A percentile compares a stretch with the other conserved stretches of the same genome.
Evolutionary conservation across 202 grass and related monocot species (phyloP).

Genomic region (Hordeum pubiflorum): DNA sequence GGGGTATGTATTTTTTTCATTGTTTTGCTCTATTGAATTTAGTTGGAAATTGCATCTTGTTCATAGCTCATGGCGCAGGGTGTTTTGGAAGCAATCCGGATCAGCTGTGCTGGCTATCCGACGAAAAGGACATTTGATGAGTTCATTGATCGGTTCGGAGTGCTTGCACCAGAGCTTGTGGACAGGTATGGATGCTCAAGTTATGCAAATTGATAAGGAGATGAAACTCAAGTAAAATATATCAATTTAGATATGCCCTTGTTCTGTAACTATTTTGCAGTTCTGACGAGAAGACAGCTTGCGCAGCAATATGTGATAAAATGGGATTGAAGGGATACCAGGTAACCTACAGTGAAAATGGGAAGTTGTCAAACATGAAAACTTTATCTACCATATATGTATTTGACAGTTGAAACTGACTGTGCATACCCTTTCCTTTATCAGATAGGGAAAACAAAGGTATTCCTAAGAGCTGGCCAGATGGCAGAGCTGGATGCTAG

Average conservation of each 20-base stretch:
- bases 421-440: conserved; percentile 15
- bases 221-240: conserved; percentile 14
- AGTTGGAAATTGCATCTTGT: background rate
- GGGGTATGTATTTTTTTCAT: conserved; percentile 56
- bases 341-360: conserved; percentile 35
- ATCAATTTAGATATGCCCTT: background rate
- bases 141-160: conserved; percentile 91
- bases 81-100: conserved; percentile 94
- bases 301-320: conserved; percentile 73
- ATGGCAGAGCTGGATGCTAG: conserved; percentile 94
- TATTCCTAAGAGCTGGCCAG: conserved; percentile 87
- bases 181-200: conserved; percentile 55
- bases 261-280: conserved; percentile 35
- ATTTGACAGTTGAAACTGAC: background rate
- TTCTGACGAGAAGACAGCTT: conserved; percentile 68
- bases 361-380: background rate
- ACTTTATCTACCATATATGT: background rate
- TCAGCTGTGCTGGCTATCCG: conserved; percentile 96
- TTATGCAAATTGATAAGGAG: background rate
- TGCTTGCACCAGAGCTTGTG: conserved; percentile 72
- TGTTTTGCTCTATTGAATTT: background rate
- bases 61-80: conserved; percentile 44
- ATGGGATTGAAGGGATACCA: conserved; percentile 93
- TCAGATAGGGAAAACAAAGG: conserved; percentile 97
- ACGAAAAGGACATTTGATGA: conserved; percentile 93